phyloP scores from a whole-genome alignment of 75 land plant genomes.

The Pinus albicaulis region DNA sequence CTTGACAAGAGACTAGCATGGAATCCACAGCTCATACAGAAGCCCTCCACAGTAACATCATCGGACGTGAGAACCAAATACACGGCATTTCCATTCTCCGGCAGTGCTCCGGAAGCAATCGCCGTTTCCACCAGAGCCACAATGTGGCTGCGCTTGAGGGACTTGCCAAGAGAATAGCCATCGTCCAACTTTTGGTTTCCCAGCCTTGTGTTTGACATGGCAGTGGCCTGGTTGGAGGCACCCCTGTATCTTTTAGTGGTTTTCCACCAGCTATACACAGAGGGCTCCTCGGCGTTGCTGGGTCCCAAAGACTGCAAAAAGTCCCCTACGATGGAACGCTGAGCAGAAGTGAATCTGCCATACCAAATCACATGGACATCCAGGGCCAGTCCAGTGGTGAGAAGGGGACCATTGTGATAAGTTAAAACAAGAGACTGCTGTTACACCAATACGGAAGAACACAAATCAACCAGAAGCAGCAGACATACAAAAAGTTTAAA shows the following conservation, averaged over 20 bases:
- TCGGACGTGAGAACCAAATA: conserved; percentile 37
- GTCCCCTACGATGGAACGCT: conserved; percentile 49
- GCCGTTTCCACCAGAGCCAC: neutral
- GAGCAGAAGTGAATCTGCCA: conserved; percentile 54
- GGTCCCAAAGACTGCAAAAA: conserved; percentile 50
- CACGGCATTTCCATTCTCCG: conserved; percentile 14
- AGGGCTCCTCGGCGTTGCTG: neutral
- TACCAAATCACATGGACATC: conserved; percentile 67
- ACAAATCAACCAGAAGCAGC: neutral
- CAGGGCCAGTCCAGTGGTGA: conserved; percentile 21
- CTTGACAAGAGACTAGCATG: no score
- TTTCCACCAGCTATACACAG: conserved; percentile 19
- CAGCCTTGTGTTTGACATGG: conserved; percentile 1
- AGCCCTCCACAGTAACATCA: conserved; percentile 45
- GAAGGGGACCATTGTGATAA: conserved; percentile 70
- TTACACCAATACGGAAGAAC: conserved; percentile 13
- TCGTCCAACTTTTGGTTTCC: conserved; percentile 20
- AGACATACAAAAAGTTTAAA: neutral
- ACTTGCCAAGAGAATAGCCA: conserved; percentile 18
- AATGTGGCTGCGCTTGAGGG: conserved; percentile 12
- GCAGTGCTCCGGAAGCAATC: neutral
- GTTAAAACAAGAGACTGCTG: conserved; percentile 18
- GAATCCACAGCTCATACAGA: conserved; percentile 40
- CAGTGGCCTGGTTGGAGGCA: neutral
- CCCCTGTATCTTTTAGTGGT: conserved; percentile 11